A percentile compares a stretch with the other conserved stretches of the same genome.
phyloP scores from a whole-genome alignment of 768 basidiomycete species.

The Pisolithus tinctorius region DNA sequence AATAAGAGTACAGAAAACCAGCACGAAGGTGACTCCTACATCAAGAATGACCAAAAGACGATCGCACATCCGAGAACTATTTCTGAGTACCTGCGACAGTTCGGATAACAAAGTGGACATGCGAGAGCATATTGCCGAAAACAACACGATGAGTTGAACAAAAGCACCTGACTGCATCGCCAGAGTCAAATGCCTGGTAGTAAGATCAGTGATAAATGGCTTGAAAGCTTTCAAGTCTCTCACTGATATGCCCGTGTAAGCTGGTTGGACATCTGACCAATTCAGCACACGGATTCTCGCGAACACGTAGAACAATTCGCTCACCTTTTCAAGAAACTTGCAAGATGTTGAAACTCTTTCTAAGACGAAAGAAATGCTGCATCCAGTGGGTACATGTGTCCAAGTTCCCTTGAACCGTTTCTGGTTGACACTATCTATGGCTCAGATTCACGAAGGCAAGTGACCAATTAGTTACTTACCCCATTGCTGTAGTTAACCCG shows the following conservation, averaged over 20 bases:
- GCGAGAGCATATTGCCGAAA: conserved; percentile 58
- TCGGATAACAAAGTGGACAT: conserved; percentile 41
- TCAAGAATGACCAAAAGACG: conserved; percentile 24
- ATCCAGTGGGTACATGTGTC: conserved; percentile 48
- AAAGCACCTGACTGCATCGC: conserved; percentile 72
- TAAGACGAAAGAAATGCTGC: conserved; percentile 27
- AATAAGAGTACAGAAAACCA: neutral
- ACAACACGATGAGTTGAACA: conserved; percentile 55
- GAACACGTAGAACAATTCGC: conserved; percentile 2
- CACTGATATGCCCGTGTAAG: conserved; percentile 51
- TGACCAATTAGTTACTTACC: conserved; percentile 11
- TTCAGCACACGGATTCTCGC: conserved; percentile 1
- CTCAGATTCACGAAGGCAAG: neutral
- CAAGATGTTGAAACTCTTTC: conserved; percentile 31
- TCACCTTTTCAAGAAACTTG: conserved; percentile 43
- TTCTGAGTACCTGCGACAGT: conserved; percentile 33
- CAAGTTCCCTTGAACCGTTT: conserved; percentile 56
- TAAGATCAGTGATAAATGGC: neutral
- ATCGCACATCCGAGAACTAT: conserved; percentile 19
- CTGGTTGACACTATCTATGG: conserved; percentile 27
- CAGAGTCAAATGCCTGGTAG: conserved; percentile 48
- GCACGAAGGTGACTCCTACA: conserved; percentile 21
- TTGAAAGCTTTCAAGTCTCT: conserved; percentile 10
- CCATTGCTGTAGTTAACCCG: conserved; percentile 18
- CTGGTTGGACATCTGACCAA: conserved; percentile 37